Evolutionary conservation across 164 flowering plant genomes (phyloP), one percentile per base, ranked within the genome.

Genomic region (Piper betle): DNA sequence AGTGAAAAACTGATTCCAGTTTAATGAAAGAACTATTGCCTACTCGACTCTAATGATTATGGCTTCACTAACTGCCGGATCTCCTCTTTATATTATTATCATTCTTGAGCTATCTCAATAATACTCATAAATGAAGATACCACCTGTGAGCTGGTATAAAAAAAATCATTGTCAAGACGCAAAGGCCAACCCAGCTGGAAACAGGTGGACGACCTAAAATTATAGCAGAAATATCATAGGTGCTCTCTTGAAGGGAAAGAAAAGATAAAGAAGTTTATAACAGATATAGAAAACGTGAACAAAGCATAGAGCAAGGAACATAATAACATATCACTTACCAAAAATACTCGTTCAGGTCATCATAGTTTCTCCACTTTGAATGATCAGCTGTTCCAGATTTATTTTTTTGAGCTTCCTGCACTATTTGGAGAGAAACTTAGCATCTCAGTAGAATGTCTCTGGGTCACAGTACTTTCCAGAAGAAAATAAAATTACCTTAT

Each of bases 321-420:
- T n/a, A 37, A 39, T 18, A 53, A 38, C 52, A 53, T 0, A 33
- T 55, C 39, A 18, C 78, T 66, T 33, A 93, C 99, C 99, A 93
- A 83, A 93, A 93, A 68, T 59, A 93, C 79, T 93, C 97, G 63
- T 93, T 93, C 68, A 93, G 72, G 70, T 93, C 99, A 69, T 93
- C 99, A 60, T 93, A 93, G 73, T 93, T 93, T 77, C 99, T 86
- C 99, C 99, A 93, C 58, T 77, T 71, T 38, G 96, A 86, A 79
- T 93, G 85, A 59, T 86, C 87, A 72, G 89, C 82, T 25, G 81
- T 77, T 41, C 97, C 99, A 59, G 58, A 77, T 69, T 77, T 80
- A 79, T 71, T 85, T 71, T 83, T 90, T 73, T 73, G 48, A 43
- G 91, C 90, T 80, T 93, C 99, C 99, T 93, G 69, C 74, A 79